Base-by-base conservation (phyloP, 1,284 basidiomycete species). In the Cystobasidium slooffiae region DNA sequence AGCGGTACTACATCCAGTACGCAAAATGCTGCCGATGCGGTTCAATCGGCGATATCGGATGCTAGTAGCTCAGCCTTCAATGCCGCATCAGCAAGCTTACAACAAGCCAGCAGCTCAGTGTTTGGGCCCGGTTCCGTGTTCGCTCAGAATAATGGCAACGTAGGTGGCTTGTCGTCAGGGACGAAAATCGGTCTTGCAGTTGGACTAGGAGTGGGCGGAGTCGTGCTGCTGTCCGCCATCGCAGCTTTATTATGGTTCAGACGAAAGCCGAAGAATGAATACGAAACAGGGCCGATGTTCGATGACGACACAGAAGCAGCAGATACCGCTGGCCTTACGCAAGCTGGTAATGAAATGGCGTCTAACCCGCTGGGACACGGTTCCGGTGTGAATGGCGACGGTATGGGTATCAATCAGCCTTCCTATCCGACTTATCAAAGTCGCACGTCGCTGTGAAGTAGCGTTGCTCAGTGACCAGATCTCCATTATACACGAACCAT, bases 161-260 rank as follows among this genome's bases (percentile, higher is more conserved):
- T 14, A 8, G 69, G 61, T 6, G 69, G 61, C 24, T 49, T 72
- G 16, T 72, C 69, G 5, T 52, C 20, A 22, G 61, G 49, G 10
- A 46, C 69, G 5, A 72, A 72, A 41, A 46, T 72, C 20, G 69
- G 69, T 51, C 55, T 72, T 12, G 69, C 59, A 6, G 69, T 72
- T 7, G 69, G 69, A 8, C 16, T 64, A 18, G 69, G 69, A 12
- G 59, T 63, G 1, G 69, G 59, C 14, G 69, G 49, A n/a, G 14
- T 41, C 20, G 12, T 72, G 37, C 41, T 62, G 18, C 16, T 59
- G 14, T 31, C 68, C 37, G 43, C 55, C 20, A 43, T 47, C 20
- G 68, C 55, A 18, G 46, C 41, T 47, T 10, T 69, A 22, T 24
- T 69, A 18, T 69, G 46, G 46, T 5, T 16, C 5, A 31, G 68